Conservation (phyloP, 75 land plant genomes). For the Picea sitchensis region DNA sequence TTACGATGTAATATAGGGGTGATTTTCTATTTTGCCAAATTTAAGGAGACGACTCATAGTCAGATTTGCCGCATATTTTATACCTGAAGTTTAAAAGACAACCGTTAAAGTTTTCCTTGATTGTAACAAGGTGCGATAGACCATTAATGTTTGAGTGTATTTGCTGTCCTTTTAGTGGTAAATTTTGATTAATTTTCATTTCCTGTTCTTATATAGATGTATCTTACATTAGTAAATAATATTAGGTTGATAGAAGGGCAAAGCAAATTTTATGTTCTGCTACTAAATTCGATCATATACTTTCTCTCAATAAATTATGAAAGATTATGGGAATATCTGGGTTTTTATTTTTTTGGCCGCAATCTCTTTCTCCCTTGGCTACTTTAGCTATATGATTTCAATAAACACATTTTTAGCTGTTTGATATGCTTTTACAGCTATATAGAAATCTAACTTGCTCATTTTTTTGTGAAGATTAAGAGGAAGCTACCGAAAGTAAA, state of each 20-base stretch:
- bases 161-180: too few species aligned
- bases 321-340: not conserved
- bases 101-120: too few species aligned
- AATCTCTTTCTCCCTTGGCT: not conserved
- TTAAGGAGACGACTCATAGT: too few species aligned
- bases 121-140: too few species aligned
- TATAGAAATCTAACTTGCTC: constrained; percentile 6
- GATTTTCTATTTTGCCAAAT: too few species aligned
- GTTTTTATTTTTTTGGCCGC: not conserved
- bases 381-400: not conserved
- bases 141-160: too few species aligned
- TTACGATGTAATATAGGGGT: too few species aligned
- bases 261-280: not conserved
- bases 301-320: not conserved
- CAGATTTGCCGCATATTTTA: too few species aligned
- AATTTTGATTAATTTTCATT: too few species aligned
- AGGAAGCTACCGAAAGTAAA: constrained; percentile 93
- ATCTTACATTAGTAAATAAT: too few species aligned
- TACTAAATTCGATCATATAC: not conserved
- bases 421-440: not conserved
- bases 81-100: too few species aligned
- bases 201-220: too few species aligned
- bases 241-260: not conserved
- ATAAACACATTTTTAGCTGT: not conserved
- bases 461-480: constrained; percentile 49